phyloP scores from a whole-genome alignment of 169 alveolate genomes.

The Cystoisospora suis region DNA sequence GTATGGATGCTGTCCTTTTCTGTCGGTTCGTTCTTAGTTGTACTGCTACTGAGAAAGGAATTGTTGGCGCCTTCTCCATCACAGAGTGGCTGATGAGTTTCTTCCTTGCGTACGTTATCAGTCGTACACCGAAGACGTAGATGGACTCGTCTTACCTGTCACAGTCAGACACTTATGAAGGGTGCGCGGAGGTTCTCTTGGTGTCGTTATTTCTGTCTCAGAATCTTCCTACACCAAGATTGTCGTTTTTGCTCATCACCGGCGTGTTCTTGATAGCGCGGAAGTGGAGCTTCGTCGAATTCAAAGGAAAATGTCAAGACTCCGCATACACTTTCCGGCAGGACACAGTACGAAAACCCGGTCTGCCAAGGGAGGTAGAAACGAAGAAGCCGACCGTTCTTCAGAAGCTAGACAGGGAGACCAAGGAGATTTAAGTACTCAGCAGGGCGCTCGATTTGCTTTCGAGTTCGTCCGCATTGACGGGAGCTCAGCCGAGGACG shows the following conservation, averaged over 20 bases:
- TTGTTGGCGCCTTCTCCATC: too few species aligned
- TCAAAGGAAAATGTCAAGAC: not conserved
- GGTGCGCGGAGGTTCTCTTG: not conserved
- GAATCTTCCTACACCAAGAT: slow-evolving; percentile 11
- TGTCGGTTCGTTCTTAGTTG: too few species aligned
- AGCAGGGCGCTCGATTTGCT: not conserved
- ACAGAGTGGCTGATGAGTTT: too few species aligned
- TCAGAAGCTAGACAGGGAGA: too few species aligned
- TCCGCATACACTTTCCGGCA: not conserved
- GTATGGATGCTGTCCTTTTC: too few species aligned
- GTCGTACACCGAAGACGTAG: too few species aligned
- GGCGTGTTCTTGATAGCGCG: slow-evolving; percentile 52
- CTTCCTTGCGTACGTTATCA: too few species aligned
- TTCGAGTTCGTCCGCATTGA: slow-evolving; percentile 55
- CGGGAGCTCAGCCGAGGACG: slow-evolving; percentile 59
- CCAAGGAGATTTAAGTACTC: not conserved
- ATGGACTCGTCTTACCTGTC: too few species aligned
- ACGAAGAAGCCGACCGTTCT: not conserved
- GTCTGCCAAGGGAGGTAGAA: not conserved
- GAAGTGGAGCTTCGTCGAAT: slow-evolving; percentile 42
- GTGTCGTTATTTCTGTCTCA: not conserved
- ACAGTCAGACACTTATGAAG: too few species aligned
- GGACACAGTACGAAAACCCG: not conserved
- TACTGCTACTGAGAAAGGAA: too few species aligned
- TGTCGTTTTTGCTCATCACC: slow-evolving; percentile 60